phyloP scores from a whole-genome alignment of 2,329 filamentous ascomycete species.

The Beauveria caledonica region DNA sequence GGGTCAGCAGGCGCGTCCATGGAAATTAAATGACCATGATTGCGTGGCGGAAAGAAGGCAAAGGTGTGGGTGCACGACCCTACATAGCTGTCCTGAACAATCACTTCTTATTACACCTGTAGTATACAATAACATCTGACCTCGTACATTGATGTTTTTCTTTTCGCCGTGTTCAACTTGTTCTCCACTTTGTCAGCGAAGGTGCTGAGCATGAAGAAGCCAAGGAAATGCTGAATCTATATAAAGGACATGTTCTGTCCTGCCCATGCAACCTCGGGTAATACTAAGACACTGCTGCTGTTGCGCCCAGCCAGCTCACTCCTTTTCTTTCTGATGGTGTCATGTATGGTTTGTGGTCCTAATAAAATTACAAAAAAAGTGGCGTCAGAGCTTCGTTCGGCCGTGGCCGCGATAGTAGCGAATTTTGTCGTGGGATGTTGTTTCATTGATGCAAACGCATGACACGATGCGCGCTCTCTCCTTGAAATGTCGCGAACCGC shows the following conservation, averaged over 20 bases:
- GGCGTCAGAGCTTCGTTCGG: neutral
- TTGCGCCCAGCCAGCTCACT: conserved; percentile 1
- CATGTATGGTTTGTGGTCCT: neutral
- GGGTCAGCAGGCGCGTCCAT: neutral
- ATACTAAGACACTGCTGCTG: conserved; percentile 10
- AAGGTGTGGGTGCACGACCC: neutral
- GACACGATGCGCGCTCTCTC: neutral
- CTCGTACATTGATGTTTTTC: conserved; percentile 5
- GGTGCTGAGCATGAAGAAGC: neutral
- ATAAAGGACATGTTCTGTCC: conserved; percentile 3
- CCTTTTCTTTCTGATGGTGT: conserved; percentile 5
- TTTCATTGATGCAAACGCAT: neutral
- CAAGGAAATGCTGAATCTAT: conserved; percentile 10
- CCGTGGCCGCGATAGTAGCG: neutral
- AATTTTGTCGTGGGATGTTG: neutral
- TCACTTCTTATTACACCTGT: conserved; percentile 9
- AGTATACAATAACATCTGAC: conserved; percentile 10
- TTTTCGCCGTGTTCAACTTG: neutral
- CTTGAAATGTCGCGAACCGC: neutral
- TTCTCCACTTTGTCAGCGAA: neutral
- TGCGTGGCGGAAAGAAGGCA: neutral
- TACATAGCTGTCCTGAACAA: neutral
- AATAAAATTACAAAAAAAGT: conserved; percentile 9
- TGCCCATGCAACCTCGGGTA: conserved; percentile 8
- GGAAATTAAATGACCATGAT: neutral